phyloP scores from a whole-genome alignment of 441 rosid species.

The Eruca vesicaria region DNA sequence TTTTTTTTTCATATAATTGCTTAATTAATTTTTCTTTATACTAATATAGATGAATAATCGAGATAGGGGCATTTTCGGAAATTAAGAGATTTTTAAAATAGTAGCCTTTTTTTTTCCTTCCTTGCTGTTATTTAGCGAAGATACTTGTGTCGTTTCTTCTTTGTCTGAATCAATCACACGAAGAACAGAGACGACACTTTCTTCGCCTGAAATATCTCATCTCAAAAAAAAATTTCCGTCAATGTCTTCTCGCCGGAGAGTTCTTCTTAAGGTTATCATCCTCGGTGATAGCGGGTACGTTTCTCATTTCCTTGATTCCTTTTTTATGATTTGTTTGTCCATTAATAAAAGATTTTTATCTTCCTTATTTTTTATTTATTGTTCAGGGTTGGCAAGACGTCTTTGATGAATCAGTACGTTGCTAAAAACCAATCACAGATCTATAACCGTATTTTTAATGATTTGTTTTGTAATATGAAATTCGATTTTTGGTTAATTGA shows the following conservation, averaged over 20 bases:
- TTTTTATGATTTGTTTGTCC: too few species aligned
- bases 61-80: constrained; percentile 1
- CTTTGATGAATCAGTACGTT: constrained; percentile 84
- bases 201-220: constrained; percentile 7
- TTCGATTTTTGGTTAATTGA: neutral
- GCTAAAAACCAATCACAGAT: constrained; percentile 24
- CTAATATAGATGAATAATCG: constrained; percentile 3
- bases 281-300: constrained; percentile 84
- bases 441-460: neutral
- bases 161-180: constrained; percentile 23
- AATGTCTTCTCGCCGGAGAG: constrained; percentile 83
- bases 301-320: neutral
- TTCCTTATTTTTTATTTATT: neutral
- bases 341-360: neutral
- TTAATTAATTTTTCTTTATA: neutral
- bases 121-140: constrained; percentile 30
- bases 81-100: constrained; percentile 9
- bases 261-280: constrained; percentile 82
- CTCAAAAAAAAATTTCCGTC: neutral
- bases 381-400: constrained; percentile 81
- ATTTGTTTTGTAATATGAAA: neutral
- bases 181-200: neutral
- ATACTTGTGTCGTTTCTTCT: neutral
- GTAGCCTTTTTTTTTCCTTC: neutral
- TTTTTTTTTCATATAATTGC: neutral